Evolutionary conservation across 2,329 filamentous ascomycete species (phyloP), one percentile per base, ranked within the genome.

Genomic region (Diaporthe capsici): DNA sequence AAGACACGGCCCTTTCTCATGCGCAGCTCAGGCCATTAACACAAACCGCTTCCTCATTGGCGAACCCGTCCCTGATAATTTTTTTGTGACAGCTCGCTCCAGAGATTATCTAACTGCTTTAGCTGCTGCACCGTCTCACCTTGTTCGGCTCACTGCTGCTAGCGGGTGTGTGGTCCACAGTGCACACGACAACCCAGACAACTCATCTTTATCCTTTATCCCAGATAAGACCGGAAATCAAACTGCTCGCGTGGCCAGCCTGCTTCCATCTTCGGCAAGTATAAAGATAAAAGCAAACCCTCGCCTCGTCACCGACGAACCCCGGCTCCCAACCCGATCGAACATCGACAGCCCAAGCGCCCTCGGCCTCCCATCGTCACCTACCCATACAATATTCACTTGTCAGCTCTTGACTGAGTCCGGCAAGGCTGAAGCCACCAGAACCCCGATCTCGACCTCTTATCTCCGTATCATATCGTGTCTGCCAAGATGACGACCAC

Each of bases 401-500:
- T 75, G 75, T 76, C 72, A 76, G 72, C 75, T 76, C 74, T 73
- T 73, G 34, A 74, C 71, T 71, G 74, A 76, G 74, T 73, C 63
- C 63, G 71, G 25, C 74, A 60, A 73, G 44, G 47, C 61, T 31
- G 55, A 55, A 68, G 25, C 28, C 13, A 37, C 39, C 58, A 47
- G n/a, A 25, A 20, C 65, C 39, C 49, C 22, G 42, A 63, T 44
- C 47, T 44, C 67, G 34, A 61, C 28, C 39, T 51, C 44, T 57
- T 53, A 42, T 34, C 65, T 31, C 37, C 42, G 47, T 55, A 47
- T 28, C 61, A 42, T 42, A 70, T 42, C 67, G 13, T 51, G 12
- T 44, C 75, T 75, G 75, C 31, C 84, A 89, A 79, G 79, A 92
- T 92, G 89, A 94, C 93, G 71, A 96, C 93, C 78, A 92, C 90